Base-by-base conservation (phyloP, 352 stramenopile genomes). In the Phytopythium kandeliae region DNA sequence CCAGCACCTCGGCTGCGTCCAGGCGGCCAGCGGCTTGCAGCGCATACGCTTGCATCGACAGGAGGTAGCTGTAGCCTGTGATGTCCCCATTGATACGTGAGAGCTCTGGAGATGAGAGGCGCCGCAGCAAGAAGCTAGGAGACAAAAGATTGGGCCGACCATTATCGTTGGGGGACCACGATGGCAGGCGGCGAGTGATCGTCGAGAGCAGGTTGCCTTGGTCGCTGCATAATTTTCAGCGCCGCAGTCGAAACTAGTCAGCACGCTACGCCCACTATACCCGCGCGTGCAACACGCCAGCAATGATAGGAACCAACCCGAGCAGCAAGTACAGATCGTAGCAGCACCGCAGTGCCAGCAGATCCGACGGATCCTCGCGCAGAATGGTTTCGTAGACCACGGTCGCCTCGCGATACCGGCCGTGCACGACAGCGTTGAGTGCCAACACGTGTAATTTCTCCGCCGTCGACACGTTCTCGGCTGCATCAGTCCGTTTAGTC, bases 41-140 rank as follows among this genome's bases (percentile, higher is more conserved):
- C n/a, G 75, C 84, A 37, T 88, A 95, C 33, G 84, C 84, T 56
- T 95, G 84, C 78, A 95, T 89, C 4, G 66, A 68, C 17, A 95
- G 52, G 44, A 95, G 52, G 48, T 88, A 70, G 42, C 81, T 92
- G 54, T 89, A 95, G 21, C 81, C 74, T 74, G 25, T 6, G 33
- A n/a, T 22, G 21, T 33, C 26, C 1, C 15, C 24, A 34, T n/a
- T 15, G 15, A 2, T 33, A 26, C 3, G 11, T 10, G 37, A 26
- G 19, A 28, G 37, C n/a, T 16, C 26, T 44, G 28, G 28, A 31
- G 28, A 31, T 31, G 28, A 31, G n/a, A n/a, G n/a, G n/a, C n/a
- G n/a, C n/a, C n/a, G n/a, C n/a, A n/a, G n/a, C n/a, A n/a, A n/a
- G n/a, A n/a, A n/a, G n/a, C n/a, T n/a, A n/a, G n/a, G n/a, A n/a